phyloP scores from a whole-genome alignment of 2,329 filamentous ascomycete species.

The Aspergillus bombycis region DNA sequence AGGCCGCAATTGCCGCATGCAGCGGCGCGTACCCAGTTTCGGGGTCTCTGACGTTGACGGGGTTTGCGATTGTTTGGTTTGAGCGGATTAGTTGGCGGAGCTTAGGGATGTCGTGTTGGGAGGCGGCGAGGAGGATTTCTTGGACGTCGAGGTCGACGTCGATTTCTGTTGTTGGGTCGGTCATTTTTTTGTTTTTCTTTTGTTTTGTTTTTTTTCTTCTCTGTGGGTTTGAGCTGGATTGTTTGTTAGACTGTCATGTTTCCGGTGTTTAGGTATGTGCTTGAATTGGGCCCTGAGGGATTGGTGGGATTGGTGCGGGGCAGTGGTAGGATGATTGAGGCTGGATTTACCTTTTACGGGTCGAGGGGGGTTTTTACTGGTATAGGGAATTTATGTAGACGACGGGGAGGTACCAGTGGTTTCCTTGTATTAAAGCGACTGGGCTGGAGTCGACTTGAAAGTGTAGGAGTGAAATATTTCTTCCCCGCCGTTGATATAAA shows the following conservation, averaged over 20 bases:
- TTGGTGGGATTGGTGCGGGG: slow-evolving; percentile 8
- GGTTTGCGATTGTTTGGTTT: slow-evolving; percentile 51
- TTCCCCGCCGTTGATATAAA: slow-evolving; percentile 23
- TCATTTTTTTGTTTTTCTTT: slow-evolving; percentile 22
- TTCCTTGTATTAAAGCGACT: background rate
- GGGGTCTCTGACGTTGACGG: slow-evolving; percentile 77
- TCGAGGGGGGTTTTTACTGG: slow-evolving; percentile 1
- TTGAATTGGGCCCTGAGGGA: background rate
- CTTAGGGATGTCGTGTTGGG: slow-evolving; percentile 67
- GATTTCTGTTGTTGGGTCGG: slow-evolving; percentile 28
- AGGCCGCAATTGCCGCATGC: slow-evolving; percentile 85
- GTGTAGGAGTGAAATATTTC: background rate
- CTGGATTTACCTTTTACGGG: background rate
- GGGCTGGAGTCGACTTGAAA: background rate
- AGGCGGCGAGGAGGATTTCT: slow-evolving; percentile 67
- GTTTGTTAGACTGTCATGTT: background rate
- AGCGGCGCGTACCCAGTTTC: slow-evolving; percentile 85
- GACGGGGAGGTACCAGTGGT: background rate
- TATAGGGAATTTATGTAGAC: background rate
- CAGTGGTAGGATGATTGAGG: background rate
- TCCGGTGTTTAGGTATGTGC: background rate
- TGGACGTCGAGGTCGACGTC: slow-evolving; percentile 51
- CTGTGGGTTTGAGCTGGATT: background rate
- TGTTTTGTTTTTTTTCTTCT: background rate
- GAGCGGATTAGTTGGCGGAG: slow-evolving; percentile 71